phyloP scores from a whole-genome alignment of 106 monocot species.

The Acorus gramineus region DNA sequence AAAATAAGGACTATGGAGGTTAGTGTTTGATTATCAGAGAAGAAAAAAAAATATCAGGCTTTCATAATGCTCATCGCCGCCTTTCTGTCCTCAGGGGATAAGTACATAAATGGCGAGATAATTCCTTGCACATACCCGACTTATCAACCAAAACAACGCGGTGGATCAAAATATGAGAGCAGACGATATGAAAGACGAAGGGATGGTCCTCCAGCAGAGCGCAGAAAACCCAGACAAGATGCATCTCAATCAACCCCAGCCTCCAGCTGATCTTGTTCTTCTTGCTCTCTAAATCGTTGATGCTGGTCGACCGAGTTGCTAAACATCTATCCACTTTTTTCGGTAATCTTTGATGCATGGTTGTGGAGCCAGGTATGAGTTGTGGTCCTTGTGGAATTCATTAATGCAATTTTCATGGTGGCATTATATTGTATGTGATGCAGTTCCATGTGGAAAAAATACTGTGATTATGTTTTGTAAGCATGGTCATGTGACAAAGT shows the following conservation, averaged over 20 bases:
- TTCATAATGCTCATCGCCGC: background rate
- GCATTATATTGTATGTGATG: no score
- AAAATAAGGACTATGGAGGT: slow-evolving; percentile 99
- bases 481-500: no score
- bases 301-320: no score
- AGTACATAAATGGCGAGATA: slow-evolving; percentile 98
- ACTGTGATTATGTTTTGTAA: no score
- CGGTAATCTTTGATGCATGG: no score
- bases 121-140: slow-evolving; percentile 86
- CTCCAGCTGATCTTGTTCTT: slow-evolving; percentile 5
- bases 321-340: no score
- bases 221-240: slow-evolving; percentile 34
- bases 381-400: no score
- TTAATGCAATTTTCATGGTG: no score
- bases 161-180: slow-evolving; percentile 75
- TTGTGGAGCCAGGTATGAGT: no score
- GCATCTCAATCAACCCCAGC: slow-evolving; percentile 41
- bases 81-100: slow-evolving; percentile 51
- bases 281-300: no score
- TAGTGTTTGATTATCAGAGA: background rate
- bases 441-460: no score
- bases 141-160: slow-evolving; percentile 74
- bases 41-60: background rate
- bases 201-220: slow-evolving; percentile 41
- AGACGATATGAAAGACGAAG: slow-evolving; percentile 78